phyloP scores from a whole-genome alignment of 768 basidiomycete genomes.

The Leccinum fibrillosum region DNA sequence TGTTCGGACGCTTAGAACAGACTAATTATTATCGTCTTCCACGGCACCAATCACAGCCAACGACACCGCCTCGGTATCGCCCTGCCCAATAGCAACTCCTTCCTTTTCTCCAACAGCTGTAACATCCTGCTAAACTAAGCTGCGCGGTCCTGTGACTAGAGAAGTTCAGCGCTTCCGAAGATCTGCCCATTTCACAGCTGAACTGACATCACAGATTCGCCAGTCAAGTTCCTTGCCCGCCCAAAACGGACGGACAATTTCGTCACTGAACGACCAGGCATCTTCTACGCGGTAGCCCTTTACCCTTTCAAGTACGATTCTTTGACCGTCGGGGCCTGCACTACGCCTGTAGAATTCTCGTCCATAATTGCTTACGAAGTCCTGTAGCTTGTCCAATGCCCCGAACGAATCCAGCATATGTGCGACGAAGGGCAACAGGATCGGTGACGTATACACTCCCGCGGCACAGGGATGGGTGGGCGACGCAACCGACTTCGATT shows the following conservation, averaged over 20 bases:
- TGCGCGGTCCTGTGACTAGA: slow-evolving; percentile 3
- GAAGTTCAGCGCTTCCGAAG: not conserved
- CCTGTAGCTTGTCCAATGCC: slow-evolving; percentile 76
- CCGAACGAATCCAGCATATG: slow-evolving; percentile 85
- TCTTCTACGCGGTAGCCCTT: slow-evolving; percentile 41
- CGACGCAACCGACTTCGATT: slow-evolving; percentile 65
- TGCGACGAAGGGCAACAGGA: slow-evolving; percentile 86
- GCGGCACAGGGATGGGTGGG: slow-evolving; percentile 82
- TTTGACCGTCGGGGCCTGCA: slow-evolving; percentile 27
- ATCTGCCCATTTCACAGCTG: not conserved
- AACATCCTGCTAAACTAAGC: not conserved
- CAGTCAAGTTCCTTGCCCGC: slow-evolving; percentile 78
- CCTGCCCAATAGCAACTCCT: not conserved
- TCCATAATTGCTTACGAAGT: slow-evolving; percentile 78
- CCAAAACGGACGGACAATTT: slow-evolving; percentile 81
- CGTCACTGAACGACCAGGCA: slow-evolving; percentile 42
- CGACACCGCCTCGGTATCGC: slow-evolving; percentile 25
- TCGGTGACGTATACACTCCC: slow-evolving; percentile 92
- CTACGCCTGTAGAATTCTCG: slow-evolving; percentile 69
- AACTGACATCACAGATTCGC: slow-evolving; percentile 43
- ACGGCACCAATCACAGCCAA: slow-evolving; percentile 19
- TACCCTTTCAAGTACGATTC: slow-evolving; percentile 44
- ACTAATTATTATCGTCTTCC: slow-evolving; percentile 1
- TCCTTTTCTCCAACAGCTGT: not conserved
- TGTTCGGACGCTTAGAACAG: not conserved